Conservation (phyloP, 345 rosid genomes). For the Nephelium lappaceum region DNA sequence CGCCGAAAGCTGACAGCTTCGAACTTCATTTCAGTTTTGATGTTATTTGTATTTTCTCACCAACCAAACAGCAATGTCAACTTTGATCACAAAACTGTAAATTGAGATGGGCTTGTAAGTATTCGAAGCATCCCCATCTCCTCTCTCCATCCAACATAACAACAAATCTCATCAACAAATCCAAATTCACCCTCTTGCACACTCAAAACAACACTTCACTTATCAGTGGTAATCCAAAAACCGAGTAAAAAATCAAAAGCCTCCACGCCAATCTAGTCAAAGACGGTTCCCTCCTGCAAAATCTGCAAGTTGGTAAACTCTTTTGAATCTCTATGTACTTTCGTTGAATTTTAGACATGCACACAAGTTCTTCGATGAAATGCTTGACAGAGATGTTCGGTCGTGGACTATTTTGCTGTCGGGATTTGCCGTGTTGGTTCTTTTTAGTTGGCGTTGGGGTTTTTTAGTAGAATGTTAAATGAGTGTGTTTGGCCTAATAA, state of each 20-base stretch:
- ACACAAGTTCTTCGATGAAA: conserved; percentile 34
- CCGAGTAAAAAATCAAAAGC: not conserved
- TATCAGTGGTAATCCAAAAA: not conserved
- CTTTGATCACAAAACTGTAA: too few species aligned
- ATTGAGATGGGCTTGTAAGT: conserved; percentile 14
- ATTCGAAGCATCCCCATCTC: conserved; percentile 1
- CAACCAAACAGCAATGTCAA: not conserved
- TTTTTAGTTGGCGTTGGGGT: conserved; percentile 24
- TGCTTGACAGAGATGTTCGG: conserved; percentile 36
- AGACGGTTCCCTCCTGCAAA: conserved; percentile 28
- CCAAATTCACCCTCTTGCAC: not conserved
- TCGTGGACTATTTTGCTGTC: conserved; percentile 53
- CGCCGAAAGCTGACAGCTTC: too few species aligned
- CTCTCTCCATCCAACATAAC: not conserved
- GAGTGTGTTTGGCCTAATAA: conserved; percentile 43
- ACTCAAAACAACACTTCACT: not conserved
- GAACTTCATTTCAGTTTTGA: not conserved
- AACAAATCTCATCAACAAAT: not conserved
- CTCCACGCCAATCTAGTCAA: conserved; percentile 35
- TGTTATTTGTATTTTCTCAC: not conserved
- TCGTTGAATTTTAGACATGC: conserved; percentile 24
- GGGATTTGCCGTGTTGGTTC: conserved; percentile 36
- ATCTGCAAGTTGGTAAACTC: conserved; percentile 14
- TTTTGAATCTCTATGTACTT: conserved; percentile 8
- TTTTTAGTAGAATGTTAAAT: conserved; percentile 41